Conservation (phyloP, 805 yeast species). For the Kodamaea restingae region DNA sequence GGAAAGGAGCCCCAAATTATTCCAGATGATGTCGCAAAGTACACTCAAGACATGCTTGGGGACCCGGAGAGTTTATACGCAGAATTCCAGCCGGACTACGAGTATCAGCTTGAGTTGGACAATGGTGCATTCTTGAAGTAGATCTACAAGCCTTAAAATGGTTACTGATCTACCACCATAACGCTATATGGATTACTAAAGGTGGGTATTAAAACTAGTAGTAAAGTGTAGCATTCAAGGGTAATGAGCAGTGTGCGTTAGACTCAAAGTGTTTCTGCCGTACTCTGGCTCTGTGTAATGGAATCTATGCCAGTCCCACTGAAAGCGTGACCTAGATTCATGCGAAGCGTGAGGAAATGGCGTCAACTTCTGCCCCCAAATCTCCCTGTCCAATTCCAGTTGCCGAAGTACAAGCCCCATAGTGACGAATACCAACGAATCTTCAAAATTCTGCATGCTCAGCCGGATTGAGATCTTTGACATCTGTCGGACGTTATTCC, state of each 20-base stretch:
- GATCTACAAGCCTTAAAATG: too few relatives aligned
- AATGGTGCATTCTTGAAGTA: slow-evolving; percentile 22
- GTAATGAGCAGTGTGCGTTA: too few relatives aligned
- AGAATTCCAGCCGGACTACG: slow-evolving; percentile 71
- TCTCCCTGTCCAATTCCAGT: slow-evolving; percentile 6
- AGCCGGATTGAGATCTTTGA: slow-evolving; percentile 1
- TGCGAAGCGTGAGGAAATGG: not conserved
- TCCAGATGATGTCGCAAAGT: slow-evolving; percentile 46
- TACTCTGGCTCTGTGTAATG: not conserved
- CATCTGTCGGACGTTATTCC: slow-evolving; percentile 7
- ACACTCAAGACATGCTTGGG: slow-evolving; percentile 54
- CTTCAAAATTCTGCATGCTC: slow-evolving; percentile 1
- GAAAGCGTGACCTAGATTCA: not conserved
- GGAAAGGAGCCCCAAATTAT: slow-evolving; percentile 42
- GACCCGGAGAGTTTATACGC: slow-evolving; percentile 68
- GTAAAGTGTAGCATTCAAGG: too few relatives aligned
- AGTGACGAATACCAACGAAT: slow-evolving; percentile 8
- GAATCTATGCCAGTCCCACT: not conserved
- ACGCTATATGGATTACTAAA: too few relatives aligned
- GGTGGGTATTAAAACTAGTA: too few relatives aligned
- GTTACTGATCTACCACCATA: too few relatives aligned
- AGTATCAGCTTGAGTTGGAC: slow-evolving; percentile 28
- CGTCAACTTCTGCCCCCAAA: not conserved
- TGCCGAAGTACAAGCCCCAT: slow-evolving; percentile 10
- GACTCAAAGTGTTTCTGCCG: too few relatives aligned